Percentiles rank a stretch among this genome's conserved stretches.
Evolutionary conservation across 306 rosid species (phyloP).

Genomic region (Lathyrus oleraceus): DNA sequence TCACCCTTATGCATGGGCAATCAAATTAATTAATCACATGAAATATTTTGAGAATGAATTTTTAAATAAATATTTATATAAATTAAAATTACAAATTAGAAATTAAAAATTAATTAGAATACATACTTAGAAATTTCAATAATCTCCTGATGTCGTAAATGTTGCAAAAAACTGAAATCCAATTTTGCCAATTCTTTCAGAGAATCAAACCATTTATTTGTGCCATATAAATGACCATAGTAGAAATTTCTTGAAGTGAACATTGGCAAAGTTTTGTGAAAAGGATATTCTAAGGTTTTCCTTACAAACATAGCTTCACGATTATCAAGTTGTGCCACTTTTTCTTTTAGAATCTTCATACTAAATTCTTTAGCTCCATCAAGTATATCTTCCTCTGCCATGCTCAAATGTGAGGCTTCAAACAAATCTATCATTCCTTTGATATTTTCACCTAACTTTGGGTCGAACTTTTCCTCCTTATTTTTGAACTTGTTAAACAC

Average conservation of each 20-base stretch:
- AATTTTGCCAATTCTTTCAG: constrained; percentile 49
- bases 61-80: no score
- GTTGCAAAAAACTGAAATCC: constrained; percentile 43
- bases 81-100: no score
- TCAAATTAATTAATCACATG: no score
- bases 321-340: not conserved
- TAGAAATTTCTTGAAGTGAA: constrained; percentile 47
- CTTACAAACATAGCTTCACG: constrained; percentile 37
- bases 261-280: constrained; percentile 54
- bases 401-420: constrained; percentile 46
- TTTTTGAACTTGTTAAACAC: constrained; percentile 41
- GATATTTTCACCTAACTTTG: constrained; percentile 23
- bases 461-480: constrained; percentile 31
- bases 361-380: constrained; percentile 42
- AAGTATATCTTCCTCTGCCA: constrained; percentile 41
- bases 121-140: constrained; percentile 46
- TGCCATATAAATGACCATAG: constrained; percentile 7
- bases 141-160: constrained; percentile 45
- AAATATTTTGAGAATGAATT: no score
- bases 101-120: not conserved
- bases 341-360: constrained; percentile 24
- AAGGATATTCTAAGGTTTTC: constrained; percentile 52
- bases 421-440: constrained; percentile 35
- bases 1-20: no score
- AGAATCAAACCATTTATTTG: constrained; percentile 42